A percentile compares a stretch with the other conserved stretches of the same genome.
Evolutionary conservation across 768 basidiomycete genomes (phyloP).

Genomic region (Leucocoprinus birnbaumii): DNA sequence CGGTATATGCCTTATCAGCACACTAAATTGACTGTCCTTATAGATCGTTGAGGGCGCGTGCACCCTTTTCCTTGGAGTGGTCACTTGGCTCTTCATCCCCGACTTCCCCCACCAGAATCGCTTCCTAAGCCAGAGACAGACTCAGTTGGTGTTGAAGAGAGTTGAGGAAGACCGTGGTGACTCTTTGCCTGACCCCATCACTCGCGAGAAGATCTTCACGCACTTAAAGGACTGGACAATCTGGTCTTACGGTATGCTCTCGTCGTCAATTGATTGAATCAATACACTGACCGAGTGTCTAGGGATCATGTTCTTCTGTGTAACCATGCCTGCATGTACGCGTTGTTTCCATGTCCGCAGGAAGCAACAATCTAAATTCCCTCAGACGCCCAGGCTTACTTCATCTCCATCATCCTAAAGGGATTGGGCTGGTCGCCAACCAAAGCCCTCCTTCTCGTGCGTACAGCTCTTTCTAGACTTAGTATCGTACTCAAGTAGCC

Average conservation of each 20-base stretch:
- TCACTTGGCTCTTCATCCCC: conserved; percentile 21
- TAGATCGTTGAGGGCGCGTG: conserved; percentile 25
- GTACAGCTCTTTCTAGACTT: neutral
- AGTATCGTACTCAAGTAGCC: neutral
- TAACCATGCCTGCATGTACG: conserved; percentile 28
- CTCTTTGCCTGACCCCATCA: conserved; percentile 26
- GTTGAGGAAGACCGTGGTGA: conserved; percentile 30
- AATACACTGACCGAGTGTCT: conserved; percentile 7
- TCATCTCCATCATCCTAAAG: conserved; percentile 13
- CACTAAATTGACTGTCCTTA: neutral
- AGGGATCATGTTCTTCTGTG: conserved; percentile 28
- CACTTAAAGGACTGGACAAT: conserved; percentile 31
- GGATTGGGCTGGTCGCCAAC: conserved; percentile 11
- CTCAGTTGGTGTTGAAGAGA: conserved; percentile 24
- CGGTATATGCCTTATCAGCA: neutral
- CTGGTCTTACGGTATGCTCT: conserved; percentile 25
- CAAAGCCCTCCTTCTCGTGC: conserved; percentile 8
- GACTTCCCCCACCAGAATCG: conserved; percentile 25
- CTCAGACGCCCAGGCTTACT: conserved; percentile 13
- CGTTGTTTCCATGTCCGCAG: neutral
- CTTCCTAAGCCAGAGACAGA: conserved; percentile 26
- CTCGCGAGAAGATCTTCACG: conserved; percentile 20
- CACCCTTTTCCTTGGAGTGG: conserved; percentile 20
- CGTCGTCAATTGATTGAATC: too few relatives aligned
- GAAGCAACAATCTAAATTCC: neutral